phyloP scores from a whole-genome alignment of 2,329 filamentous ascomycete species.

The Biscogniauxia sp. region DNA sequence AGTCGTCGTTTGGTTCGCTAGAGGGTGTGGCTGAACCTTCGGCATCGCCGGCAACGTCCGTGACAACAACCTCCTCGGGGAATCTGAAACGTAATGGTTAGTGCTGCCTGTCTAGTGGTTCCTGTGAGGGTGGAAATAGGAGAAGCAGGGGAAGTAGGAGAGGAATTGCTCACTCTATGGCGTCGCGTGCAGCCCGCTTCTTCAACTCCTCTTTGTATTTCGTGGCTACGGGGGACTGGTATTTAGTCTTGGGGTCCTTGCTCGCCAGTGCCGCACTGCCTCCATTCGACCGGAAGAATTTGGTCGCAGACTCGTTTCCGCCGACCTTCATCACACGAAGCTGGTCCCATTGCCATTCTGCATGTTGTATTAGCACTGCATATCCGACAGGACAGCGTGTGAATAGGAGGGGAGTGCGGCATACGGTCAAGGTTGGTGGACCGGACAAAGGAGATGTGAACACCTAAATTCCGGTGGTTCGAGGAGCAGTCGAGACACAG shows the following conservation, averaged over 20 bases:
- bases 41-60: constrained; percentile 62
- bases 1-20: constrained; percentile 82
- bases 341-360: constrained; percentile 99
- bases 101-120: not conserved
- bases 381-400: not conserved
- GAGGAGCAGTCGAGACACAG: constrained; percentile 97
- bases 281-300: constrained; percentile 96
- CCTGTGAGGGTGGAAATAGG: too few relatives aligned
- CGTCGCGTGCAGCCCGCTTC: constrained; percentile 77
- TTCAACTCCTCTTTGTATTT: constrained; percentile 99
- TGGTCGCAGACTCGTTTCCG: constrained; percentile 95
- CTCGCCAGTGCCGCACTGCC: constrained; percentile 90
- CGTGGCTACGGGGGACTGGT: constrained; percentile 85
- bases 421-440: constrained; percentile 97
- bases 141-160: too few relatives aligned
- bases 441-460: constrained; percentile 98
- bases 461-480: constrained; percentile 94
- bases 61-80: constrained; percentile 81
- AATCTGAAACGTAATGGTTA: constrained; percentile 51
- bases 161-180: constrained; percentile 68
- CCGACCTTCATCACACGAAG: constrained; percentile 97
- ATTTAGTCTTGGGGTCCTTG: constrained; percentile 97
- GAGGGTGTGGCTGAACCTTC: constrained; percentile 74
- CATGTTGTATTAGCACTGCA: constrained; percentile 23
- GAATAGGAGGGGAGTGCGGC: constrained; percentile 36